Percentiles rank a stretch among this genome's conserved stretches.
Evolutionary conservation across 1,284 basidiomycete genomes (phyloP).

Genomic region (Veloboletus limbatus): DNA sequence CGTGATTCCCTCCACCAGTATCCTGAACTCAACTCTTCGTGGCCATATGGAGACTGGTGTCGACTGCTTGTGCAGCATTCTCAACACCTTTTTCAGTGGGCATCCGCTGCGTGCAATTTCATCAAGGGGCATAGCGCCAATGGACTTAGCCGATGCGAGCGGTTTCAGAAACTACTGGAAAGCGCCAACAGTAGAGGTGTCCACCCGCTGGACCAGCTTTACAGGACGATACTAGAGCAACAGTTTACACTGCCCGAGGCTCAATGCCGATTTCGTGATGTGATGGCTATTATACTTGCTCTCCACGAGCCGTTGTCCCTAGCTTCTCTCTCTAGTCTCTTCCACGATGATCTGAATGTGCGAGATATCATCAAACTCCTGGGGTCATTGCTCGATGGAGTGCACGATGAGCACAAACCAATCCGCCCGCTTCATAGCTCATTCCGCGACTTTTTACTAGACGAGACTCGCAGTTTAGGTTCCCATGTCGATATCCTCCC

Average conservation of each 20-base stretch:
- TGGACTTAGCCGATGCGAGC: neutral
- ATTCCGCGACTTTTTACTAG: neutral
- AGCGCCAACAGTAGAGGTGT: too few species aligned
- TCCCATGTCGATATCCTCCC: neutral
- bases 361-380: too few species aligned
- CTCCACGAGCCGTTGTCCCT: slow-evolving; percentile 8
- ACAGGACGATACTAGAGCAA: neutral
- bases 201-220: neutral
- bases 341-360: too few species aligned
- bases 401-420: neutral
- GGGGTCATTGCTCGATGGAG: neutral
- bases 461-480: neutral
- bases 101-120: neutral
- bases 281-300: slow-evolving; percentile 3
- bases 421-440: slow-evolving; percentile 1
- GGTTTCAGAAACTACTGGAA: neutral
- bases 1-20: neutral
- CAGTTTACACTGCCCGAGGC: neutral
- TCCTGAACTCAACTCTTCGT: neutral
- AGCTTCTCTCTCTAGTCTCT: neutral
- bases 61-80: neutral
- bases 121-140: neutral
- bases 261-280: neutral
- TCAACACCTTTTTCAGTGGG: neutral
- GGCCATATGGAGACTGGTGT: neutral